A percentile compares a stretch with the other conserved stretches of the same genome.
phyloP scores from a whole-genome alignment of 225 moss, liverwort and hornwort species.

The Physcomitrium patens region DNA sequence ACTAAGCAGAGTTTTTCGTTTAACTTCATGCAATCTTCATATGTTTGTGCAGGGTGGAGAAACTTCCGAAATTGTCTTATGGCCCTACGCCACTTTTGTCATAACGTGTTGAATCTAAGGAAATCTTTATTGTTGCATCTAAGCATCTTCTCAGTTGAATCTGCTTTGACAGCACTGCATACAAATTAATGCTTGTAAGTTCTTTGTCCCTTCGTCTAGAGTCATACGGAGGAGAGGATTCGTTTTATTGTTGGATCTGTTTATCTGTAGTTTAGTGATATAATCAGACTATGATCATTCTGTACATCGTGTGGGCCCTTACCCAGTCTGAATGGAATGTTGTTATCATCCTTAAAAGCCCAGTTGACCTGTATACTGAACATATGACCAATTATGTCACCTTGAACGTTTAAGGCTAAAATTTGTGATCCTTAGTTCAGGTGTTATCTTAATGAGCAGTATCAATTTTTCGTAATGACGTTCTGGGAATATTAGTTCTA shows the following conservation, averaged over 20 bases:
- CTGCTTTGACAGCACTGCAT: conserved; percentile 1
- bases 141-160: conserved; percentile 19
- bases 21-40: conserved; percentile 11
- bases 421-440: not conserved
- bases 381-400: no score
- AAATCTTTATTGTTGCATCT: conserved; percentile 18
- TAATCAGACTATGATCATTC: not conserved
- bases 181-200: conserved; percentile 32
- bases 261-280: conserved; percentile 3
- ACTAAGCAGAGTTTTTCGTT: not conserved
- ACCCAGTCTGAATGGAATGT: not conserved
- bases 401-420: not conserved
- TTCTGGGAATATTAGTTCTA: not conserved
- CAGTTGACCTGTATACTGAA: no score
- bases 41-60: conserved; percentile 54
- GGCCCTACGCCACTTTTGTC: conserved; percentile 58
- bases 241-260: not conserved
- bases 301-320: not conserved
- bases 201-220: conserved; percentile 4
- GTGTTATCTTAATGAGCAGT: not conserved
- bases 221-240: not conserved
- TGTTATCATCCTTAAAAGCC: no score
- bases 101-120: conserved; percentile 27
- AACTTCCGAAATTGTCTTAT: conserved; percentile 53
- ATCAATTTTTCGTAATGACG: not conserved